Evolutionary conservation across 805 yeast species (phyloP).

Genomic region (Ogataea minuta): DNA sequence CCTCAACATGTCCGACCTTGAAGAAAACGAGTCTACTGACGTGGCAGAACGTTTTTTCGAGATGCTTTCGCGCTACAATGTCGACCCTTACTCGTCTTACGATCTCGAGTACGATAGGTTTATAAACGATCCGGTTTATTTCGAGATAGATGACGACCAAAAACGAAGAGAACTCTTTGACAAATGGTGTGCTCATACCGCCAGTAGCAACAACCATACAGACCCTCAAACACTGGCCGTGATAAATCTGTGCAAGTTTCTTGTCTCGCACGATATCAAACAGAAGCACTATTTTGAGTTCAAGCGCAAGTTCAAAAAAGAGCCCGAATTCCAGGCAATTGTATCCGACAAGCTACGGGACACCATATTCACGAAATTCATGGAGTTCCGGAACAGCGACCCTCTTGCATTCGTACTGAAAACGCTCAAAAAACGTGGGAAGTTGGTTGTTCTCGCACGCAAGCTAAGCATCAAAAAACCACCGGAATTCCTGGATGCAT

Average conservation of each 20-base stretch:
- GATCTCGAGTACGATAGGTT: conserved; percentile 25
- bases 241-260: conserved; percentile 12
- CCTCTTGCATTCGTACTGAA: conserved; percentile 7
- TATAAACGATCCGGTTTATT: conserved; percentile 23
- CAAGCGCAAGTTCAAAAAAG: conserved; percentile 21
- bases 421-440: conserved; percentile 5
- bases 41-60: conserved; percentile 13
- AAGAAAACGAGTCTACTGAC: conserved; percentile 9
- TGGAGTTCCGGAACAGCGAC: conserved; percentile 12
- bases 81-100: conserved; percentile 26
- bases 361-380: conserved; percentile 15
- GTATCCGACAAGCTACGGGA: conserved; percentile 19
- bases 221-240: conserved; percentile 11
- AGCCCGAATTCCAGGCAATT: conserved; percentile 15
- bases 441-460: conserved; percentile 7
- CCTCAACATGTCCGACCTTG: conserved; percentile 19
- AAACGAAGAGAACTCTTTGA: conserved; percentile 24
- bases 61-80: conserved; percentile 12
- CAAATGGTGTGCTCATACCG: conserved; percentile 20
- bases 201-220: conserved; percentile 2
- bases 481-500: conserved; percentile 2
- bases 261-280: conserved; percentile 7
- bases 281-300: conserved; percentile 30
- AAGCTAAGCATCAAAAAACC: conserved; percentile 1
- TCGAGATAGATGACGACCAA: conserved; percentile 19